These are phyloP conservation scores for Neoarthrinium moseri DNA, from an alignment of 2,329 filamentous ascomycete species.

Conservation along the genomic window DNA sequence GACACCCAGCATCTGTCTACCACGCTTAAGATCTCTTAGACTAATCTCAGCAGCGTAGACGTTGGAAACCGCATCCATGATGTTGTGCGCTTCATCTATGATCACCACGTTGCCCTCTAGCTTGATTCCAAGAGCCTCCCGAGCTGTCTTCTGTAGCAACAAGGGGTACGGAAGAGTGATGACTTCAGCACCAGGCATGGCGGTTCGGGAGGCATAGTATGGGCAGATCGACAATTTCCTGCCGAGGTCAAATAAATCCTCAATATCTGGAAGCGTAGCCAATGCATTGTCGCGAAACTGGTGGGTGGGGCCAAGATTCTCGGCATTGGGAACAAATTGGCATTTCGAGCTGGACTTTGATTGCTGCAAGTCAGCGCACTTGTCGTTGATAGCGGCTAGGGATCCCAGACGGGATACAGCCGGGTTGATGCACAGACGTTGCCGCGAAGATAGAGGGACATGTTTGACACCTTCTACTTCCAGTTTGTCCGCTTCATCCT, in stretches of 20 bases:
- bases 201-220: conserved; percentile 90
- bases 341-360: conserved; percentile 67
- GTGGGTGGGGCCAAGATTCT: conserved; percentile 68
- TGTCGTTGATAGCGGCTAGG: conserved; percentile 85
- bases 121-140: conserved; percentile 84
- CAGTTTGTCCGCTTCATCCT: conserved; percentile 18
- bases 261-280: conserved; percentile 87
- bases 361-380: conserved; percentile 87
- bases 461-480: conserved; percentile 69
- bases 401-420: conserved; percentile 70
- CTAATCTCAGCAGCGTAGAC: conserved; percentile 81
- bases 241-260: conserved; percentile 80
- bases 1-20: conserved; percentile 71
- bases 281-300: conserved; percentile 84
- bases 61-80: conserved; percentile 90
- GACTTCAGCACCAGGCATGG: conserved; percentile 82
- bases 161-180: conserved; percentile 91
- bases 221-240: conserved; percentile 81
- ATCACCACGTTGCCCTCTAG: conserved; percentile 89
- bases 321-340: conserved; percentile 73
- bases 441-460: conserved; percentile 79
- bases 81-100: conserved; percentile 95
- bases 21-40: conserved; percentile 69
- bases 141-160: conserved; percentile 79
- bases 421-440: conserved; percentile 87